Conservation (phyloP, 176 grass and related monocot genomes). For the Cocos nucifera region DNA sequence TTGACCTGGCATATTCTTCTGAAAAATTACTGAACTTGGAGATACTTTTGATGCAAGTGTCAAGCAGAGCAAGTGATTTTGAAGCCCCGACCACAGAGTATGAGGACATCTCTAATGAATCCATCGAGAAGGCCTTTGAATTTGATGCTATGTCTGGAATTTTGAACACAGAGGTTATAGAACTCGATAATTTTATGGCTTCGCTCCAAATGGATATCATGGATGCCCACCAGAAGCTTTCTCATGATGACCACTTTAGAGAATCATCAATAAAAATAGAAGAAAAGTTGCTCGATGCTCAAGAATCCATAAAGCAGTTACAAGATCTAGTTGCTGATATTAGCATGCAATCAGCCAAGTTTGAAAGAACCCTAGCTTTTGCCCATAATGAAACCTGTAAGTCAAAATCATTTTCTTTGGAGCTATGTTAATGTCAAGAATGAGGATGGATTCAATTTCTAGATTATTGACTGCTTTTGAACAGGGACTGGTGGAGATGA, state of each 20-base stretch:
- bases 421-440: conserved; percentile 4
- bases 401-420: conserved; percentile 6
- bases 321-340: conserved; percentile 69
- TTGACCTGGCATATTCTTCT: conserved; percentile 64
- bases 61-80: conserved; percentile 40
- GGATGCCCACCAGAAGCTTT: conserved; percentile 31
- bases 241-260: conserved; percentile 16
- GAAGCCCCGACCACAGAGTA: conserved; percentile 39
- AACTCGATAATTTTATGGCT: conserved; percentile 54
- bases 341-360: conserved; percentile 49
- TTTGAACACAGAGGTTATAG: conserved; percentile 59
- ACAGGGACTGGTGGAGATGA: conserved; percentile 35
- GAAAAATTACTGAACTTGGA: conserved; percentile 83
- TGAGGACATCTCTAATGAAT: conserved; percentile 37
- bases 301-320: conserved; percentile 47
- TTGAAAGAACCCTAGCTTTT: conserved; percentile 46
- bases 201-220: conserved; percentile 54
- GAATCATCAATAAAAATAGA: conserved; percentile 37
- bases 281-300: conserved; percentile 45
- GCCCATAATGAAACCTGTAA: conserved; percentile 43
- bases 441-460: no score
- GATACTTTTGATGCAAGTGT: conserved; percentile 81
- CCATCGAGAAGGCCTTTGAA: conserved; percentile 49
- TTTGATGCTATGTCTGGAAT: conserved; percentile 52
- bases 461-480: conserved; percentile 2